phyloP scores from a whole-genome alignment of 768 basidiomycete species.

The Tricholoma sp. region DNA sequence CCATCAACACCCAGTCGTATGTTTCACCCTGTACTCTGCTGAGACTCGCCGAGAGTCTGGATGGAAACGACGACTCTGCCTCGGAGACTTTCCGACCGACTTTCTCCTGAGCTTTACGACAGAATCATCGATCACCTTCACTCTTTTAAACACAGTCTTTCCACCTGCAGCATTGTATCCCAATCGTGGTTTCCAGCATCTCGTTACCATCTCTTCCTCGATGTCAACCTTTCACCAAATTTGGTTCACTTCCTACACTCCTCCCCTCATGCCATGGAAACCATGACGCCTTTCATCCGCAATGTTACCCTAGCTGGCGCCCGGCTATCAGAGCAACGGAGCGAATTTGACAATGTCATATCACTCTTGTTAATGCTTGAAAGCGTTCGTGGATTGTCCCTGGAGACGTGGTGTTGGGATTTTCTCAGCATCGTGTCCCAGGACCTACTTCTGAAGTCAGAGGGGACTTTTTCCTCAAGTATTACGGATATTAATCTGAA shows the following conservation, averaged over 20 bases:
- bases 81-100: constrained; percentile 17
- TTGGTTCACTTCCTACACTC: constrained; percentile 21
- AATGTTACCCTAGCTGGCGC: constrained; percentile 25
- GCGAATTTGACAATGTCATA: constrained; percentile 15
- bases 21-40: neutral
- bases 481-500: constrained; percentile 41
- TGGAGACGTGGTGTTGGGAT: constrained; percentile 24
- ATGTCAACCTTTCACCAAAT: constrained; percentile 23
- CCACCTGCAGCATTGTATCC: constrained; percentile 28
- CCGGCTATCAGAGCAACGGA: constrained; percentile 16
- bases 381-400: constrained; percentile 14
- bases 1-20: neutral
- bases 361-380: constrained; percentile 16
- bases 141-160: constrained; percentile 21
- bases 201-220: constrained; percentile 29
- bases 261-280: constrained; percentile 22
- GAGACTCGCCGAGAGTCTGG: neutral
- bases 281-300: constrained; percentile 25
- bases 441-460: constrained; percentile 25
- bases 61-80: constrained; percentile 13
- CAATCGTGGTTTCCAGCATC: constrained; percentile 27
- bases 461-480: constrained; percentile 41
- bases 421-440: constrained; percentile 32
- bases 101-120: constrained; percentile 29
- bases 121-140: constrained; percentile 25